Evolutionary conservation across 768 basidiomycete genomes (phyloP), one percentile per base, ranked within the genome.

Genomic region (Boletus rex-veris): DNA sequence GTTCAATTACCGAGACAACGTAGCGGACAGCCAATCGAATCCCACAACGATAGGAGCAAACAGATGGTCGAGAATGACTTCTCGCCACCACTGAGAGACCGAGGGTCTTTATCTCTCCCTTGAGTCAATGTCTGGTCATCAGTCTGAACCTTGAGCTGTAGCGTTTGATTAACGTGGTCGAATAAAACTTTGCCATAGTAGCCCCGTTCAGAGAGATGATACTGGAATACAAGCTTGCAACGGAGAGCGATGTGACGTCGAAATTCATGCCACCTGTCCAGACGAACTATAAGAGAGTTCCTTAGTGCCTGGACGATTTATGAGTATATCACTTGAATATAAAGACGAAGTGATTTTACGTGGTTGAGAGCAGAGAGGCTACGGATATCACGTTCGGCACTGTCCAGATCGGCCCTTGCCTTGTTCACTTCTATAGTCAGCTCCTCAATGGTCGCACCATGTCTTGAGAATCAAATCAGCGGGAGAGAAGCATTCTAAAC

Each of bases 1-100:
- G 11, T 7, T 41, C 33, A 70, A 79, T 39, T 63, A 90, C 89
- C 89, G 21, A 98, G 82, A 64, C 96, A 98, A 54, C 97, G 79
- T 43, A 99, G 77, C 1, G 97, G 97, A 66, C 95, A 95, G 1
- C 90, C 88, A 52, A 95, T 93, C 15, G 92, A 86, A 63, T 97
- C 91, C 97, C 97, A 99, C 42, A 99, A 77, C 5, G 97, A 86
- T n/a, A 98, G 75, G 44, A 99, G 75, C 48, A 99, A 71, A 61
- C 93, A 95, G 58, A 98, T 92, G 1, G 96, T 98, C 7, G 94
- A 90, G 73, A 97, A 99, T 7, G 92, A 95, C 71, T 97, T 96
- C 70, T 98, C 96, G 37, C 96, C 95, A 44, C 95, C 95, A 59
- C 90, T 92, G 16, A 95, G 77, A 30, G 88, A 88, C 36, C 84